phyloP scores from a whole-genome alignment of 257 asterid species.

The Capsicum chinense region DNA sequence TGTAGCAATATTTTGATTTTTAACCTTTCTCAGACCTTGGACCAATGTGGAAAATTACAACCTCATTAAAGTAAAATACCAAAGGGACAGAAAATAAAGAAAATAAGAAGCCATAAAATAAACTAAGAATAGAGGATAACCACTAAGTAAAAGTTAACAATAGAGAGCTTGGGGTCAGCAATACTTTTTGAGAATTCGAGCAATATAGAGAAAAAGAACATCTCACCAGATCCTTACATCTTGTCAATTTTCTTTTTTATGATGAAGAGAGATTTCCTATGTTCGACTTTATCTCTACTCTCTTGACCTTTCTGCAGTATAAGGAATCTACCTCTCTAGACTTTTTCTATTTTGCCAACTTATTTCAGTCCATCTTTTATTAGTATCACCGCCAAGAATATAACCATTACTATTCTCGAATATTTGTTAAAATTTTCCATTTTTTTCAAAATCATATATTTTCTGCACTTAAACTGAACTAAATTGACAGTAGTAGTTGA shows the following conservation, averaged over 20 bases:
- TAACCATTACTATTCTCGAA: background rate
- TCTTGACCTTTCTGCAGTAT: background rate
- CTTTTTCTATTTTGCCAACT: conserved; percentile 24
- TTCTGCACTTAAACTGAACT: background rate
- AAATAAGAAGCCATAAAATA: background rate
- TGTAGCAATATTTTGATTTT: conserved; percentile 71
- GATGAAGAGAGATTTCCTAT: background rate
- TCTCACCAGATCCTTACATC: background rate
- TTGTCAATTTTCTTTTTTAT: background rate
- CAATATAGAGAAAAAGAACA: background rate
- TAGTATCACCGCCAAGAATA: background rate
- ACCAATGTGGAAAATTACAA: conserved; percentile 48
- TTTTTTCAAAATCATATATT: background rate
- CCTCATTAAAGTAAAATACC: background rate
- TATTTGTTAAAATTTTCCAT: background rate
- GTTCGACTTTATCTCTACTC: background rate
- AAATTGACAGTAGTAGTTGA: background rate
- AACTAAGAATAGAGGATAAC: background rate
- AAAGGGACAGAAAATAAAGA: background rate
- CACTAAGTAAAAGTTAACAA: background rate
- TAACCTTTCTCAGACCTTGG: conserved; percentile 90
- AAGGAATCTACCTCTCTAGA: background rate
- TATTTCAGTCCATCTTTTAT: background rate
- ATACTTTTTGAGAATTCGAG: background rate
- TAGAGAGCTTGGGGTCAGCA: no score